Percentiles rank a stretch among this genome's conserved stretches.
These are phyloP conservation scores for Paratinospora sagittata DNA, from an alignment of 164 flowering plant species.

Conservation along the genomic window DNA sequence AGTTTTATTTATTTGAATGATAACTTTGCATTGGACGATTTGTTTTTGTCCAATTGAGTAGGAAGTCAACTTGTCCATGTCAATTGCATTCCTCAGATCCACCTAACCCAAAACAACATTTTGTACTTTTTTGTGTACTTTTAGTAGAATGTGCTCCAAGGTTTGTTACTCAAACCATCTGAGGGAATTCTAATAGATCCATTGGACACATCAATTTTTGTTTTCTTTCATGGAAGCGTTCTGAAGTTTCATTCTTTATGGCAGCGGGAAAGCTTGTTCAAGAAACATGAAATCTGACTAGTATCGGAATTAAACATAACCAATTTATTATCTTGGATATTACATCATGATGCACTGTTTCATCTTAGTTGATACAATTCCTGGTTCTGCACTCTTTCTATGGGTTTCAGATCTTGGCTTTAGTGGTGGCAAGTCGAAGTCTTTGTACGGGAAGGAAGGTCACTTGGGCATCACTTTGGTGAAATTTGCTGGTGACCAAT, in stretches of 20 bases:
- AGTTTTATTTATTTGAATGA: neutral
- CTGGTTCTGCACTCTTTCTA: conserved; percentile 2
- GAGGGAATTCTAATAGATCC: neutral
- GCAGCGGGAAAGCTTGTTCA: neutral
- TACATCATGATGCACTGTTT: neutral
- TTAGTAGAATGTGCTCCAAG: neutral
- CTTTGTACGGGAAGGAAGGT: conserved; percentile 82
- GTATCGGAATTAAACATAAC: neutral
- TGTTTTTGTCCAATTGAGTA: neutral
- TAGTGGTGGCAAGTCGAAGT: conserved; percentile 73
- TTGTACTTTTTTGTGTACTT: neutral
- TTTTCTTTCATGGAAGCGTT: neutral
- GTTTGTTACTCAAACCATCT: neutral
- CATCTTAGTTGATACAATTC: neutral
- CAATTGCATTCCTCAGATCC: neutral
- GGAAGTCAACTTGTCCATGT: neutral
- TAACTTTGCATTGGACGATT: neutral
- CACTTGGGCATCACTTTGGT: conserved; percentile 73
- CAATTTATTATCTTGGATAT: neutral
- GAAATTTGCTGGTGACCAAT: conserved; percentile 56
- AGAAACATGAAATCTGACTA: neutral
- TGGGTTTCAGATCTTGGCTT: conserved; percentile 74
- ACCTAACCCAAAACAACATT: neutral
- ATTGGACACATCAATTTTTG: neutral
- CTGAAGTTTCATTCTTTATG: neutral